A percentile compares a stretch with the other conserved stretches of the same genome.
Evolutionary conservation across 192 early-diverging fungal species (phyloP).

Genomic region (Funneliformis geosporum): DNA sequence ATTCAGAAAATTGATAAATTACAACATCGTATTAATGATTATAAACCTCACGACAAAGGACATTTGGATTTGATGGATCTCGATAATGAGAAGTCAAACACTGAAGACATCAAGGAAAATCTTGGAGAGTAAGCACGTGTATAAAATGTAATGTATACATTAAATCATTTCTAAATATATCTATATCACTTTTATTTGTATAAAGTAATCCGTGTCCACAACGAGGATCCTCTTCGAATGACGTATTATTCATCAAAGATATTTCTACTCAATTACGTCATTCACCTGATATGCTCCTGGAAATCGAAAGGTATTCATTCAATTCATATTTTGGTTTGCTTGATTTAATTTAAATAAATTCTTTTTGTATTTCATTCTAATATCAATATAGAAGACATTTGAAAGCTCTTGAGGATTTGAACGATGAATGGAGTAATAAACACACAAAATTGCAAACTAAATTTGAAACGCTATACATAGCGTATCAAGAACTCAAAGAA

Average conservation of each 20-base stretch:
- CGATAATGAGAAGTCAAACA: not conserved
- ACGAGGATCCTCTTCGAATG: not conserved
- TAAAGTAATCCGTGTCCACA: constrained; percentile 8
- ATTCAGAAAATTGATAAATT: not conserved
- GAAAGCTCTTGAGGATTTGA: not conserved
- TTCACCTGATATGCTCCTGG: not conserved
- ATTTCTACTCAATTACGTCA: not conserved
- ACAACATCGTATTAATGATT: not conserved
- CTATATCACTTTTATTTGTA: not conserved
- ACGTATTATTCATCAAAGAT: not conserved
- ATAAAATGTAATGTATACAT: not conserved
- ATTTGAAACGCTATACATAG: not conserved
- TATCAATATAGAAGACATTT: not conserved
- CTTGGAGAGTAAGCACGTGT: not conserved
- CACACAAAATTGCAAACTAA: not conserved
- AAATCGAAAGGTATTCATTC: not conserved
- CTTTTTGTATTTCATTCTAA: not conserved
- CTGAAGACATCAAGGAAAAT: not conserved
- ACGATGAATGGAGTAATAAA: not conserved
- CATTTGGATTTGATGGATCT: not conserved
- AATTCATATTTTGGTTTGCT: too few species aligned
- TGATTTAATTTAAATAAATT: too few species aligned
- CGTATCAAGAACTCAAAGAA: constrained; percentile 13
- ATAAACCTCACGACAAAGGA: not conserved
- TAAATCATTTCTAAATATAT: not conserved